phyloP scores from a whole-genome alignment of 2,329 filamentous ascomycete genomes.

The Chaetomium globosum region DNA sequence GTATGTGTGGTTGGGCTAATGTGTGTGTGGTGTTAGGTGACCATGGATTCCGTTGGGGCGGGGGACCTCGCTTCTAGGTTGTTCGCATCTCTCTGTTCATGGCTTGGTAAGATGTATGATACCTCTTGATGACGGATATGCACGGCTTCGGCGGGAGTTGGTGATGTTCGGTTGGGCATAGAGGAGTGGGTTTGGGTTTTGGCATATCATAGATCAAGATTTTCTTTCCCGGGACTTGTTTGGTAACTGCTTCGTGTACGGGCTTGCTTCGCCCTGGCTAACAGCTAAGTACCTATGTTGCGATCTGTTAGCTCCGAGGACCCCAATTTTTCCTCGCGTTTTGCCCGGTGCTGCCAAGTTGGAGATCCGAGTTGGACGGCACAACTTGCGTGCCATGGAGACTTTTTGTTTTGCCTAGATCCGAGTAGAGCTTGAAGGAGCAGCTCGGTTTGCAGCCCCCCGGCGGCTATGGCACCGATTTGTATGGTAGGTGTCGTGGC shows the following conservation, averaged over 20 bases:
- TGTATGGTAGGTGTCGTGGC: not conserved
- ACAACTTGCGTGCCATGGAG: not conserved
- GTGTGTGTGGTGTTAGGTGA: constrained; percentile 18
- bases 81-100: not conserved
- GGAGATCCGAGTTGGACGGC: not conserved
- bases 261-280: not conserved
- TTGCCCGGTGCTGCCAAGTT: not conserved
- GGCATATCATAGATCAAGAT: constrained; percentile 4
- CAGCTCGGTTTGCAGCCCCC: not conserved
- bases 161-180: not conserved
- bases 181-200: not conserved
- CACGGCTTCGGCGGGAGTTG: not conserved
- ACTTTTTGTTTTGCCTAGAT: not conserved
- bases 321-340: too few relatives aligned
- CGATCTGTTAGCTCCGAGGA: too few relatives aligned
- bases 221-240: not conserved
- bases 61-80: not conserved
- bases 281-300: not conserved
- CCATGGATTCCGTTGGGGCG: not conserved
- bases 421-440: not conserved
- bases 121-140: not conserved
- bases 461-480: not conserved
- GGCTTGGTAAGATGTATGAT: constrained; percentile 12
- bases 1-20: constrained; percentile 25
- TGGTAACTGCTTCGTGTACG: not conserved